phyloP scores from a whole-genome alignment of 768 basidiomycete species.

The Tulasnella sp. region DNA sequence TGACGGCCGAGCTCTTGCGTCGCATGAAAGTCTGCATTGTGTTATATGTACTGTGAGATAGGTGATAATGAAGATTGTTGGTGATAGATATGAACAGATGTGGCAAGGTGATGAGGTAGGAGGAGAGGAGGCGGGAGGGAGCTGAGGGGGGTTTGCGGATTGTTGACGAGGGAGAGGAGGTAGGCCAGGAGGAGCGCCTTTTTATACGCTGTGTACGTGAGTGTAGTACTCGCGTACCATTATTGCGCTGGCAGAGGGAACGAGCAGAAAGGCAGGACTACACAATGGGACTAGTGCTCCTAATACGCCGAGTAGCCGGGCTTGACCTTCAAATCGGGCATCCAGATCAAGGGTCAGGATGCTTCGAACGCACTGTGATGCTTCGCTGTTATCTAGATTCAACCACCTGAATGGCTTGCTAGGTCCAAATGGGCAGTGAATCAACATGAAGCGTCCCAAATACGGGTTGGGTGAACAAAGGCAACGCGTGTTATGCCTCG shows the following conservation, averaged over 20 bases:
- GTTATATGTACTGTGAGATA: background rate
- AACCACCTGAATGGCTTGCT: background rate
- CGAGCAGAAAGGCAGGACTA: constrained; percentile 7
- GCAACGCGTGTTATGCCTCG: constrained; percentile 1
- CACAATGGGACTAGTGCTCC: background rate
- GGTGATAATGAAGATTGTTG: background rate
- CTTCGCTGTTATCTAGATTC: constrained; percentile 4
- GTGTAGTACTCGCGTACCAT: background rate
- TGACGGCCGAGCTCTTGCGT: constrained; percentile 11
- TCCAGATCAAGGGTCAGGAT: background rate
- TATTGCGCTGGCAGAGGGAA: background rate
- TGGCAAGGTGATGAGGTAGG: background rate
- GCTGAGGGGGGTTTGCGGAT: background rate
- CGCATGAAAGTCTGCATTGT: constrained; percentile 13
- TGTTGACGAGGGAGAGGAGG: background rate
- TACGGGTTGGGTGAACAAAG: background rate
- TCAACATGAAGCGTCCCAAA: background rate
- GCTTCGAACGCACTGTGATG: constrained; percentile 17
- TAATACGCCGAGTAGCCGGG: constrained; percentile 5
- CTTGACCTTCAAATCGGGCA: constrained; percentile 15
- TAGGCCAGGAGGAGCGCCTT: background rate
- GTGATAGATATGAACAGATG: background rate
- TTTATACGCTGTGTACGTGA: background rate
- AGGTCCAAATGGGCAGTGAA: background rate
- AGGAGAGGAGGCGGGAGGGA: background rate